Evolutionary conservation across 2,329 filamentous ascomycete genomes (phyloP).

Genomic region (Colletotrichum costaricense): DNA sequence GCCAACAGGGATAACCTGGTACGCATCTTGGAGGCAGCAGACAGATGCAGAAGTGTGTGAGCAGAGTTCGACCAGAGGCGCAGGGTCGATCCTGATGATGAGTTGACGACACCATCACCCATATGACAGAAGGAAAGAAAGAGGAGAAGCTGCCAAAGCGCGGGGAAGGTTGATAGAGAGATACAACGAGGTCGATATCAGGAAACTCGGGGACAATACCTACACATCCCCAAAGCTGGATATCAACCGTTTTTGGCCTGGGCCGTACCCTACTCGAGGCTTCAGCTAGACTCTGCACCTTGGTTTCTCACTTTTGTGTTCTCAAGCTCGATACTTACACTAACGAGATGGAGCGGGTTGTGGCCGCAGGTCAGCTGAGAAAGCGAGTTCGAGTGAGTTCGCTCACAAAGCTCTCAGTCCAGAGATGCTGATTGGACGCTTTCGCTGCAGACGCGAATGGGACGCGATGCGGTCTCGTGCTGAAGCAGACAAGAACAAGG

Average conservation of each 20-base stretch:
- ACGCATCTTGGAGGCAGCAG: background rate
- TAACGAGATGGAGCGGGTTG: background rate
- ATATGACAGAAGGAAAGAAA: background rate
- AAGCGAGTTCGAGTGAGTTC: background rate
- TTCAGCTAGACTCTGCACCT: background rate
- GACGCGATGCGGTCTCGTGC: background rate
- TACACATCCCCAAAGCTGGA: background rate
- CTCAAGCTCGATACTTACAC: background rate
- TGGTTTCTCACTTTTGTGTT: background rate
- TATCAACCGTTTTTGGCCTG: background rate
- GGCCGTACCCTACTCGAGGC: background rate
- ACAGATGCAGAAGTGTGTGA: slow-evolving; percentile 6
- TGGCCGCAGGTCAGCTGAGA: background rate
- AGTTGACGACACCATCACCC: background rate
- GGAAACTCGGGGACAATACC: background rate
- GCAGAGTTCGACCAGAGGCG: background rate
- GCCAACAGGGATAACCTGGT: slow-evolving; percentile 10
- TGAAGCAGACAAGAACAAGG: background rate
- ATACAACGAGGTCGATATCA: background rate
- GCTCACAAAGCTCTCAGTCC: background rate
- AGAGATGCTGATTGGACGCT: background rate
- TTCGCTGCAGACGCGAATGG: background rate
- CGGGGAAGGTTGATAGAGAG: background rate
- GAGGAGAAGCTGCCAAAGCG: background rate
- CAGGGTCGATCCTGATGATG: slow-evolving; percentile 9